phyloP scores from a whole-genome alignment of 441 rosid species.

The Heliophila coronopifolia region DNA sequence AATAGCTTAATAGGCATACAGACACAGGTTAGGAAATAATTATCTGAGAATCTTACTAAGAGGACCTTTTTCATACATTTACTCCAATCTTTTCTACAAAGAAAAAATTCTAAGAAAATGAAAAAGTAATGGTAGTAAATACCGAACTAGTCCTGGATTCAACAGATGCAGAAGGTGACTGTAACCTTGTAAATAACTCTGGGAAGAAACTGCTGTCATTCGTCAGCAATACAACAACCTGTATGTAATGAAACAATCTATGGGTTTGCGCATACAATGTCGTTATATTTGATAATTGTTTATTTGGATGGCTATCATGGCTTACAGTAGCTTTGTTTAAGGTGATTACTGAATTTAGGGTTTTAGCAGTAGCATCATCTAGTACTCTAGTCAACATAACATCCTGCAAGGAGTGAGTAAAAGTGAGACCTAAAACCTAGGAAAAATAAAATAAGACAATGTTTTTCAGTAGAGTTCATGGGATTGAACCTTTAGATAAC shows the following conservation, averaged over 20 bases:
- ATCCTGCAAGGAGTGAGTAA: conserved; percentile 55
- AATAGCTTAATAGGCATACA: too few species aligned
- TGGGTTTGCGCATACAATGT: too few species aligned
- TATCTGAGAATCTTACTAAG: too few species aligned
- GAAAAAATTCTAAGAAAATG: too few species aligned
- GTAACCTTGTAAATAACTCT: conserved; percentile 83
- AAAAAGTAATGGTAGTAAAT: conserved; percentile 29
- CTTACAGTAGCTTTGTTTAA: conserved; percentile 91
- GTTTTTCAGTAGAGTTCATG: conserved; percentile 4
- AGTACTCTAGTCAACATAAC: conserved; percentile 88
- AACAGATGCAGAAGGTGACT: conserved; percentile 54
- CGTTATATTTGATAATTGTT: too few species aligned
- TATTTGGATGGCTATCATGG: too few species aligned
- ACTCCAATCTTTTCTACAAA: too few species aligned
- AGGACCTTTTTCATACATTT: too few species aligned
- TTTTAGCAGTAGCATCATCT: conserved; percentile 85
- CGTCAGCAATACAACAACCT: conserved; percentile 91
- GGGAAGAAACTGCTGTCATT: conserved; percentile 90
- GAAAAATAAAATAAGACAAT: background rate
- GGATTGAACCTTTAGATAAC: conserved; percentile 78
- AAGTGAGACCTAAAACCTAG: conserved; percentile 28
- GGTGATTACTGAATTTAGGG: conserved; percentile 85
- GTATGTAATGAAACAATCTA: conserved; percentile 9
- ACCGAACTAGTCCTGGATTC: conserved; percentile 95
- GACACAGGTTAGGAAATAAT: too few species aligned